Percentiles rank a stretch among this genome's conserved stretches.
Conservation (phyloP, 2,329 filamentous ascomycete species). For the Fusarium sp. region DNA sequence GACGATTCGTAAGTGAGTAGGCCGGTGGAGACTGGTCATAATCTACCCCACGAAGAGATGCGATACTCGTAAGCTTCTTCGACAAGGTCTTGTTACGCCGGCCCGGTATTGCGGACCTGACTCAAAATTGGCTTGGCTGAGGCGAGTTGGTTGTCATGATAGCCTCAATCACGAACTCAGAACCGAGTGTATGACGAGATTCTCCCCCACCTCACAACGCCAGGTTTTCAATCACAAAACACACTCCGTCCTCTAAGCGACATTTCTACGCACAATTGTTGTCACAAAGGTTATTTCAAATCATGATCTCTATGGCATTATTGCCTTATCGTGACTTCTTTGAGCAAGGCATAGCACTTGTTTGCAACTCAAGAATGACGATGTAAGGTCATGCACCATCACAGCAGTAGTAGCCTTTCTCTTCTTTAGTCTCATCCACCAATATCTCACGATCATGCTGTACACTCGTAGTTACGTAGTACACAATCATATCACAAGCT, state of each 20-base stretch:
- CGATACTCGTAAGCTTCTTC: constrained; percentile 26
- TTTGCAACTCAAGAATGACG: not conserved
- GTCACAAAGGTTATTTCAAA: not conserved
- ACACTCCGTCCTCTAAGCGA: not conserved
- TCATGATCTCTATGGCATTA: not conserved
- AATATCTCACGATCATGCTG: not conserved
- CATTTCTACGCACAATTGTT: not conserved
- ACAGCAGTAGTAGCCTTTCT: not conserved
- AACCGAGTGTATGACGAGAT: not conserved
- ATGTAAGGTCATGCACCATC: not conserved
- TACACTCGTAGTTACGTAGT: constrained; percentile 1
- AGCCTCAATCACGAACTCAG: constrained; percentile 10
- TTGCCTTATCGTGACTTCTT: too few relatives aligned
- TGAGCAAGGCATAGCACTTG: not conserved
- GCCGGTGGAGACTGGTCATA: constrained; percentile 24
- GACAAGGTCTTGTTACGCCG: constrained; percentile 4
- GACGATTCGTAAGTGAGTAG: constrained; percentile 28
- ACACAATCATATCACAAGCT: constrained; percentile 4
- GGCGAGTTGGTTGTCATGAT: constrained; percentile 11
- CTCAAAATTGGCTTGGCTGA: constrained; percentile 23
- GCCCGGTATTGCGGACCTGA: constrained; percentile 15
- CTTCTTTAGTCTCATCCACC: not conserved
- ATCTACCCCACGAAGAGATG: constrained; percentile 23
- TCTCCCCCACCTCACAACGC: not conserved
- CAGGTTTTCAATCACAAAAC: not conserved